Percentiles rank a stretch among this genome's conserved stretches.
phyloP scores from a whole-genome alignment of 2,329 filamentous ascomycete species.

The Paracoccidioides brasiliensis region DNA sequence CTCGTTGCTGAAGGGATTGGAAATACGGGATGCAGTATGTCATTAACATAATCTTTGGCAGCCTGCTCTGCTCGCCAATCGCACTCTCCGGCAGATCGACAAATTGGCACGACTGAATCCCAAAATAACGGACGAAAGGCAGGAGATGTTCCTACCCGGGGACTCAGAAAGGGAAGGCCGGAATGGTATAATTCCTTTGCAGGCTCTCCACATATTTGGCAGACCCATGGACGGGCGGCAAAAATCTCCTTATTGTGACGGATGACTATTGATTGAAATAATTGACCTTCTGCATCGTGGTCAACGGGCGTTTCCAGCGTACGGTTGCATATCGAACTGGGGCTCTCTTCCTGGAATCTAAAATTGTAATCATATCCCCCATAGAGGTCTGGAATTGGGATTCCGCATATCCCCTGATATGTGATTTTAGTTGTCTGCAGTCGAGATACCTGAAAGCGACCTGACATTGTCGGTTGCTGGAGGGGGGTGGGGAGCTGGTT shows the following conservation, averaged over 20 bases:
- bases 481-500: neutral
- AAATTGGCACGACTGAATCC: neutral
- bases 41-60: neutral
- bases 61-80: neutral
- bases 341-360: neutral
- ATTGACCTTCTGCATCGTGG: neutral
- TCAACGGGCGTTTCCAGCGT: neutral
- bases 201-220: neutral
- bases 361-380: neutral
- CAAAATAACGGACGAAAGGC: slow-evolving; percentile 19
- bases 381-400: neutral
- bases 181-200: neutral
- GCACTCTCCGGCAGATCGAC: neutral
- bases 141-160: neutral
- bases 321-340: neutral
- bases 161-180: neutral
- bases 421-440: neutral
- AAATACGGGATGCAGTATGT: neutral
- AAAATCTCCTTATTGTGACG: neutral
- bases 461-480: neutral
- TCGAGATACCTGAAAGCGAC: neutral
- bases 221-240: neutral
- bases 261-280: neutral
- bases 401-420: neutral
- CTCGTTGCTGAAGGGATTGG: no score